phyloP scores from a whole-genome alignment of 108 stramenopile genomes.

The Chaetoceros muelleri region DNA sequence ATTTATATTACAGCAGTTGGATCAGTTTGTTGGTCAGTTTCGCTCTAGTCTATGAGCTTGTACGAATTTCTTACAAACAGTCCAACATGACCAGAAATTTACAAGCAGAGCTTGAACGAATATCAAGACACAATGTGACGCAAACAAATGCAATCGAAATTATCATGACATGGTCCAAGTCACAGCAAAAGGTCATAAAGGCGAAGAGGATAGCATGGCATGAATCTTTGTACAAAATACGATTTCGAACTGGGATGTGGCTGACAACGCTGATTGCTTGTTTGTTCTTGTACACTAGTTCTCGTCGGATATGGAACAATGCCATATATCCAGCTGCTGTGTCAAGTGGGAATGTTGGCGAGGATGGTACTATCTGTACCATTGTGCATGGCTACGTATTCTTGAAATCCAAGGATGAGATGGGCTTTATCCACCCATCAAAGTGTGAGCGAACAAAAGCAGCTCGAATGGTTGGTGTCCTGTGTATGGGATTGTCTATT shows the following conservation, averaged over 20 bases:
- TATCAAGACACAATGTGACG: background rate
- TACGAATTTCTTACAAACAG: slow-evolving; percentile 8
- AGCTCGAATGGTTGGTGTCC: background rate
- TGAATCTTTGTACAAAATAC: slow-evolving; percentile 19
- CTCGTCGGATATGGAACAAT: slow-evolving; percentile 19
- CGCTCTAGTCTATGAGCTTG: slow-evolving; percentile 20
- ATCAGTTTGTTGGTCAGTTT: slow-evolving; percentile 14
- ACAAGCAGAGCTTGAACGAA: background rate
- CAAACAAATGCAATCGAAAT: slow-evolving; percentile 1
- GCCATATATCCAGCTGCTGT: slow-evolving; percentile 12
- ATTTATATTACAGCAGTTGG: slow-evolving; percentile 33
- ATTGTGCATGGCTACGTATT: slow-evolving; percentile 3
- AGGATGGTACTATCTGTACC: slow-evolving; percentile 13
- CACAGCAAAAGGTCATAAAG: background rate
- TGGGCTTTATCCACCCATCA: background rate
- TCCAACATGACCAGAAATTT: background rate
- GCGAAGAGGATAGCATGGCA: slow-evolving; percentile 16
- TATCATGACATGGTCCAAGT: background rate
- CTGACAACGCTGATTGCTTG: slow-evolving; percentile 20
- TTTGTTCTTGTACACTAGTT: slow-evolving; percentile 16
- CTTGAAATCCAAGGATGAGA: background rate
- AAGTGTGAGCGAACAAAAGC: background rate
- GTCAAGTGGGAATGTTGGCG: background rate
- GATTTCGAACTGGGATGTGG: slow-evolving; percentile 33
- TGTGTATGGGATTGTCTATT: background rate